Evolutionary conservation across 139 green algal species (phyloP).

Genomic region (Haematococcus lacustris): DNA sequence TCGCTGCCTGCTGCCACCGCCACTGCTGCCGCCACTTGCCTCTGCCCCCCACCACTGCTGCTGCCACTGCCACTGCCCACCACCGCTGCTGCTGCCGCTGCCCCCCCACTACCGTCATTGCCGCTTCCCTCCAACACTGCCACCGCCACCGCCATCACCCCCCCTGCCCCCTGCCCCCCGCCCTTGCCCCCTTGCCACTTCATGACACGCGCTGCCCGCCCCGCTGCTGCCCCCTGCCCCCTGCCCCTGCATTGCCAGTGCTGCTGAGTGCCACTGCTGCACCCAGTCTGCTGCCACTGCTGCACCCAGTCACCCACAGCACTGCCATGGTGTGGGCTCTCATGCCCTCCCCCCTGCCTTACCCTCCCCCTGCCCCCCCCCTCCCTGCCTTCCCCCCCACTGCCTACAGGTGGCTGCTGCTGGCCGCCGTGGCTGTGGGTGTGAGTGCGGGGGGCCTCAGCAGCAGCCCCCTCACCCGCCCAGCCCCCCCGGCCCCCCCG

Average conservation of each 20-base stretch:
- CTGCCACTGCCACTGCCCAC: too few species aligned
- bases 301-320: background rate
- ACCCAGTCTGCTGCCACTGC: background rate
- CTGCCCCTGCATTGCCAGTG: background rate
- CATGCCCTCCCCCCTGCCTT: background rate
- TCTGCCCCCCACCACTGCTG: too few species aligned
- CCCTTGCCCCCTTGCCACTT: too few species aligned
- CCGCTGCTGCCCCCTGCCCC: background rate
- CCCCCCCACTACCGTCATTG: too few species aligned
- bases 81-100: too few species aligned
- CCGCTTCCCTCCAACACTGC: too few species aligned
- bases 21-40: too few species aligned
- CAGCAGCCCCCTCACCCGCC: background rate
- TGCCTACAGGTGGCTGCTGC: slow-evolving; percentile 4
- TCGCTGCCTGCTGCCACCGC: too few species aligned
- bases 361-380: background rate
- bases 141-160: too few species aligned
- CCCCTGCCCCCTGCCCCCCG: too few species aligned
- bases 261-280: background rate
- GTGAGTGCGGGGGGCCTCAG: background rate
- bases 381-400: background rate
- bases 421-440: slow-evolving; percentile 12
- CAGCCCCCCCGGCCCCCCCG: background rate
- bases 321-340: background rate
- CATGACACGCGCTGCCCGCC: background rate